Percentiles rank a stretch among this genome's conserved stretches.
phyloP scores from a whole-genome alignment of 345 rosid genomes.

The Acer campestre region DNA sequence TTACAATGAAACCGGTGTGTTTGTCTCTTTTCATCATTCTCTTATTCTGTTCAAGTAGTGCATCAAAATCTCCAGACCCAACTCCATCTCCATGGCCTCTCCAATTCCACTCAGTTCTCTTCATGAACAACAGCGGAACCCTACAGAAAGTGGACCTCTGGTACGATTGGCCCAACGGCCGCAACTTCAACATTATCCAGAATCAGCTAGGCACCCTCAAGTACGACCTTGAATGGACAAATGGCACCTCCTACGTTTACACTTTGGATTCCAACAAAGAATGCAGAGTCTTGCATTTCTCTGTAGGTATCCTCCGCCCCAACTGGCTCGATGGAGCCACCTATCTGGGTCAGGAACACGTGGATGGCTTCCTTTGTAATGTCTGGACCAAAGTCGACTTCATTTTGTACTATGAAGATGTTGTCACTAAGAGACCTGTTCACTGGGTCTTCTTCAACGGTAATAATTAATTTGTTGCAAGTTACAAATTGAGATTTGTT shows the following conservation, averaged over 20 bases:
- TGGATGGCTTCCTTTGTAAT: constrained; percentile 59
- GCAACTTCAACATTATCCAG: constrained; percentile 48
- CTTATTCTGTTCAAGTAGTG: constrained; percentile 1
- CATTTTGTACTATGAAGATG: constrained; percentile 67
- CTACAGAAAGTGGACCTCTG: constrained; percentile 65
- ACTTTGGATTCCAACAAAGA: constrained; percentile 39
- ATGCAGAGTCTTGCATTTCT: constrained; percentile 46
- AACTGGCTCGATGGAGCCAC: constrained; percentile 67
- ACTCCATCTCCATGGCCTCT: constrained; percentile 64
- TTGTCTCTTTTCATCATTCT: constrained; percentile 12
- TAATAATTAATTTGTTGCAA: neutral
- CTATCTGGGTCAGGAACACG: constrained; percentile 49
- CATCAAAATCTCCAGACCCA: constrained; percentile 37
- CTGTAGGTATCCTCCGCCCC: constrained; percentile 56
- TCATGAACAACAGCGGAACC: constrained; percentile 60
- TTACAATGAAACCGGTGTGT: neutral
- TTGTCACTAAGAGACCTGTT: constrained; percentile 63
- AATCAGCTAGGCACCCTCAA: constrained; percentile 53
- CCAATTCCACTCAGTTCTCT: constrained; percentile 59
- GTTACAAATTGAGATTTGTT: neutral
- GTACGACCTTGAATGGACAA: constrained; percentile 70
- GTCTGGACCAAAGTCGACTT: constrained; percentile 73
- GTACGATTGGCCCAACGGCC: constrained; percentile 71
- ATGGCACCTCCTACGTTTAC: constrained; percentile 59
- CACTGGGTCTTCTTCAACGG: constrained; percentile 63